phyloP scores from a whole-genome alignment of 192 early-diverging fungal genomes.

The Mortierella claussenii region DNA sequence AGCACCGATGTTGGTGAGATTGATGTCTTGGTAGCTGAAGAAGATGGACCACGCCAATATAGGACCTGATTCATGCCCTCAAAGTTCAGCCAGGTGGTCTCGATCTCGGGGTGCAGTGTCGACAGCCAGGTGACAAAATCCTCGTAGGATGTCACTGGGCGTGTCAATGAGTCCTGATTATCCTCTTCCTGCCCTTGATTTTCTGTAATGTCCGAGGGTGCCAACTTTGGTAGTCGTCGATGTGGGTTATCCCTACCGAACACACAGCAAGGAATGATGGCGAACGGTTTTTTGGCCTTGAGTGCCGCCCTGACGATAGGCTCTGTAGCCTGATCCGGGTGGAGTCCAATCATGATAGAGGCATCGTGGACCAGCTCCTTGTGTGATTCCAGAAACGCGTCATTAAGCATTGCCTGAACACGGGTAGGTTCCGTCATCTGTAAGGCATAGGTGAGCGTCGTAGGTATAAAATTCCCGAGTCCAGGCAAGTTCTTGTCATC shows the following conservation, averaged over 20 bases:
- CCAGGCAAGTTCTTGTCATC: constrained; percentile 7
- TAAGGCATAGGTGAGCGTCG: constrained; percentile 22
- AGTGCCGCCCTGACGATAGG: constrained; percentile 65
- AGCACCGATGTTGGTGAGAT: neutral
- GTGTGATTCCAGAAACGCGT: constrained; percentile 42
- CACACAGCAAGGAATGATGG: constrained; percentile 69
- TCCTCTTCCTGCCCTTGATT: neutral
- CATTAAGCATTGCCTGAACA: constrained; percentile 49
- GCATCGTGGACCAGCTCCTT: constrained; percentile 29
- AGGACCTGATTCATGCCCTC: constrained; percentile 49
- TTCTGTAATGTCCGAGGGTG: neutral
- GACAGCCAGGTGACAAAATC: constrained; percentile 47
- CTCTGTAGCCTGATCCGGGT: constrained; percentile 71
- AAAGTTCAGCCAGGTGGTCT: constrained; percentile 49
- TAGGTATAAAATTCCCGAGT: constrained; percentile 19
- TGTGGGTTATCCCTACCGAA: constrained; percentile 63
- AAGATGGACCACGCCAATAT: constrained; percentile 29
- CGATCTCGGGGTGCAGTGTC: constrained; percentile 34
- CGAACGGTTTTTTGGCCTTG: constrained; percentile 59
- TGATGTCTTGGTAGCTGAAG: too few relatives aligned
- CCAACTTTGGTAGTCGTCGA: constrained; percentile 37
- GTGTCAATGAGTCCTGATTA: constrained; percentile 1
- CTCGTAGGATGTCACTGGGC: constrained; percentile 41
- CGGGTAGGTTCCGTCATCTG: constrained; percentile 38
- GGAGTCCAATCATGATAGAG: constrained; percentile 63